Evolutionary conservation across 179 eudicot species (phyloP).

Genomic region (Dionaea muscipula): DNA sequence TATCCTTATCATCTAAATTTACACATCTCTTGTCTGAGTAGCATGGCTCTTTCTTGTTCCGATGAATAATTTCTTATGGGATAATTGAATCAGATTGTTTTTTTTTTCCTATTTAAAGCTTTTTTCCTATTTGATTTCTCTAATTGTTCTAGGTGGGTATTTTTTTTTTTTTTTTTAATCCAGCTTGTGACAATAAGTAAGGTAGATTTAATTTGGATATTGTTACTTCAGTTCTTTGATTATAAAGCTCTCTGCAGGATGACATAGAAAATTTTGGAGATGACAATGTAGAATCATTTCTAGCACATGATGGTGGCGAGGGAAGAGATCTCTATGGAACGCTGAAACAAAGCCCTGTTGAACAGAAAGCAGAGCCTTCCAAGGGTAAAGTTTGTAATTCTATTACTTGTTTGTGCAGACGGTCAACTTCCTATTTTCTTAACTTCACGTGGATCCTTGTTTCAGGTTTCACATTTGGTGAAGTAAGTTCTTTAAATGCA

Average conservation of each 20-base stretch:
- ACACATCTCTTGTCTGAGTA: no score
- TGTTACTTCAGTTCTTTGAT: conserved; percentile 5
- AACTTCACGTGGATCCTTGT: conserved; percentile 5
- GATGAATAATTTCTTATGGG: no score
- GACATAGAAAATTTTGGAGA: conserved; percentile 83
- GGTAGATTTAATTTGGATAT: neutral
- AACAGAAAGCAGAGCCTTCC: conserved; percentile 73
- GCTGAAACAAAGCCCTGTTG: conserved; percentile 58
- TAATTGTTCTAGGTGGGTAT: no score
- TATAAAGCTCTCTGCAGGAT: conserved; percentile 36
- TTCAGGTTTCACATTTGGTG: conserved; percentile 72
- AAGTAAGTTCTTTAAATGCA: conserved; percentile 55
- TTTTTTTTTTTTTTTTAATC: no score
- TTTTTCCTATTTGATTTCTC: no score
- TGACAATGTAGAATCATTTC: conserved; percentile 77
- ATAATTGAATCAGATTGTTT: no score
- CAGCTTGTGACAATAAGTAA: no score
- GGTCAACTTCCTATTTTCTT: neutral
- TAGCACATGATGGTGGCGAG: conserved; percentile 73
- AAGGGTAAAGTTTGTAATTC: conserved; percentile 33
- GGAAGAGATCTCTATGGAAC: conserved; percentile 60
- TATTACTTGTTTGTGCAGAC: conserved; percentile 2
- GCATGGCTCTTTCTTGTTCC: no score
- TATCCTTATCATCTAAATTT: no score
- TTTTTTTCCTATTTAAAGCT: no score